Percentiles rank a stretch among this genome's conserved stretches.
These are phyloP conservation scores for Marasmius oreades DNA, from an alignment of 1,284 basidiomycete genomes.

Conservation along the genomic window DNA sequence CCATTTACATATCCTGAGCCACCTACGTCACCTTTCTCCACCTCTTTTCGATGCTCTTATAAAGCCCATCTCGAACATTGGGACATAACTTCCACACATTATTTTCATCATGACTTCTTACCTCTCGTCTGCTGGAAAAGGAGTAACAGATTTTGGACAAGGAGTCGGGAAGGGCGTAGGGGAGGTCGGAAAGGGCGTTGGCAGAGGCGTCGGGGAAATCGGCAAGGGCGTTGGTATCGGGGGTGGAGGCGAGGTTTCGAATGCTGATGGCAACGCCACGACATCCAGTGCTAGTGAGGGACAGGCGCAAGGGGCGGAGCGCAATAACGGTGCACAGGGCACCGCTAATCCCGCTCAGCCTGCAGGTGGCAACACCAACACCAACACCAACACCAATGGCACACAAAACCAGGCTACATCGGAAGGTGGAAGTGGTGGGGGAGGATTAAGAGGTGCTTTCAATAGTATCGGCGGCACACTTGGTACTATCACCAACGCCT, in stretches of 20 bases:
- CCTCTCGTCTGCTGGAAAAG: background rate
- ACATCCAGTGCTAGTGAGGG: background rate
- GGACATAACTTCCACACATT: background rate
- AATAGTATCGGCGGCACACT: background rate
- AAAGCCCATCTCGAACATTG: no score
- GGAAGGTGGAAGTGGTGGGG: background rate
- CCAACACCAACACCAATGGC: background rate
- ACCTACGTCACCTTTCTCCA: no score
- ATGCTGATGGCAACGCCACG: background rate
- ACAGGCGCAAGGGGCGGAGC: background rate
- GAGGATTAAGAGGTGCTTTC: background rate
- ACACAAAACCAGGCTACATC: background rate
- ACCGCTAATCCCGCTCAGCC: no score
- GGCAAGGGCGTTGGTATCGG: conserved; percentile 1
- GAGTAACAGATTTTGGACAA: background rate
- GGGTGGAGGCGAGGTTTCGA: background rate
- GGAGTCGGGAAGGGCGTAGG: conserved; percentile 1
- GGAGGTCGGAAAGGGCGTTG: background rate
- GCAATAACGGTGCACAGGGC: background rate
- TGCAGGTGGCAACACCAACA: no score
- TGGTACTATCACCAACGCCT: background rate
- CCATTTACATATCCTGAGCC: no score
- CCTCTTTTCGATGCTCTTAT: no score
- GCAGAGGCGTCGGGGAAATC: background rate
- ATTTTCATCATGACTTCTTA: background rate